These are phyloP conservation scores for Quercus phellos DNA, from an alignment of 331 rosid species.

Conservation along the genomic window DNA sequence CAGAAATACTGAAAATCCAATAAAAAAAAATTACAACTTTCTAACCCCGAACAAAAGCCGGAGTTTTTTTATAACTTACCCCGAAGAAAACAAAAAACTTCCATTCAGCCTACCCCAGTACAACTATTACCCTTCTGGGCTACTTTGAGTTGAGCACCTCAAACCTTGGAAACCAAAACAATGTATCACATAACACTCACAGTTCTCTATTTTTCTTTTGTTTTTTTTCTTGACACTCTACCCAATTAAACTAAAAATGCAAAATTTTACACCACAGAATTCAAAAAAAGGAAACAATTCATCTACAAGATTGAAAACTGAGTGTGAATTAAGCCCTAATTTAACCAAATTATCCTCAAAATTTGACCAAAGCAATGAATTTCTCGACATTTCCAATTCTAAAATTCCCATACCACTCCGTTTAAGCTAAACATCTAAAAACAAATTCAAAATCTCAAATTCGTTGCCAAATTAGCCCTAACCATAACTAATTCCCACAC, in stretches of 20 bases:
- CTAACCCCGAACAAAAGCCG: background rate
- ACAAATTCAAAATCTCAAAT: too few relatives aligned
- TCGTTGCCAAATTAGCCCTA: too few relatives aligned
- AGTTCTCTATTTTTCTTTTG: background rate
- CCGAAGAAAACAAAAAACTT: background rate
- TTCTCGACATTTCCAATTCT: background rate
- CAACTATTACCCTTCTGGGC: background rate
- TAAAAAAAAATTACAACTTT: background rate
- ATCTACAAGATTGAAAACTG: background rate
- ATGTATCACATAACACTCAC: background rate
- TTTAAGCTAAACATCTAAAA: background rate
- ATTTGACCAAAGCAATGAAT: background rate
- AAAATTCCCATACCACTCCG: slow-evolving; percentile 1
- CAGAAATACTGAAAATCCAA: background rate
- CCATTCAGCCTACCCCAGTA: background rate
- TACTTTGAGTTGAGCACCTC: background rate
- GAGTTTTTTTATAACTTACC: background rate
- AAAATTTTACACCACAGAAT: background rate
- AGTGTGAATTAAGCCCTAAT: slow-evolving; percentile 1
- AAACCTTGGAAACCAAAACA: slow-evolving; percentile 9
- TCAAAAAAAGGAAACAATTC: background rate
- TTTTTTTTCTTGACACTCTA: background rate
- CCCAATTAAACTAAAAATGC: background rate
- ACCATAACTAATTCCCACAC: too few relatives aligned
- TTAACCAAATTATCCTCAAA: background rate